These are phyloP conservation scores for Neonothopanus nambi DNA, from an alignment of 1,284 basidiomycete species.

Conservation along the genomic window DNA sequence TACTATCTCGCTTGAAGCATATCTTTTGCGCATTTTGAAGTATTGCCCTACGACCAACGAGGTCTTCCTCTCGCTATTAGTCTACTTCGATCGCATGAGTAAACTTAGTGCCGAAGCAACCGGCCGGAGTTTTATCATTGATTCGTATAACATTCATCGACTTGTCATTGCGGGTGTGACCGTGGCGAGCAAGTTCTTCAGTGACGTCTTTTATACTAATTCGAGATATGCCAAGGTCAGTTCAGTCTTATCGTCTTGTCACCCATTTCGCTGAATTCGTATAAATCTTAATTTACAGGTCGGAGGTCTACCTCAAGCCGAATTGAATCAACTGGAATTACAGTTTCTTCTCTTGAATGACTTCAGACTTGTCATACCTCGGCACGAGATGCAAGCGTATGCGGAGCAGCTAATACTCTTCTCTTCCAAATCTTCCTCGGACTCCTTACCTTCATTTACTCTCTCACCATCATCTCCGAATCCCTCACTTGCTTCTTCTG, in stretches of 20 bases:
- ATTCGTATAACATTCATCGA: constrained; percentile 95
- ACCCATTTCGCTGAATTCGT: constrained; percentile 2
- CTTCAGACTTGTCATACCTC: constrained; percentile 86
- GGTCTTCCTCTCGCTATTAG: constrained; percentile 91
- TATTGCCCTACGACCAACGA: constrained; percentile 99
- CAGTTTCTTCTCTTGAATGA: constrained; percentile 97
- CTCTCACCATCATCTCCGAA: constrained; percentile 5
- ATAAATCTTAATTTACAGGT: constrained; percentile 53
- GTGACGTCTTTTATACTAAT: constrained; percentile 99
- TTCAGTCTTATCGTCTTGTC: constrained; percentile 15
- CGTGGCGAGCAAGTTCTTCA: constrained; percentile 98
- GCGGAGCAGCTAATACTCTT: constrained; percentile 84
- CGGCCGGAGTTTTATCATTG: constrained; percentile 85
- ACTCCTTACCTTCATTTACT: constrained; percentile 9
- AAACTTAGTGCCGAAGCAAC: constrained; percentile 67
- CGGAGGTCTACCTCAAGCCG: constrained; percentile 90
- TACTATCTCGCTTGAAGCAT: constrained; percentile 92
- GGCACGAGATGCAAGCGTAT: constrained; percentile 93
- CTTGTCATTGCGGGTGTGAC: constrained; percentile 97
- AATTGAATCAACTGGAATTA: constrained; percentile 95
- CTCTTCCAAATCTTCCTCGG: constrained; percentile 39
- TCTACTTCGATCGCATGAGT: constrained; percentile 95
- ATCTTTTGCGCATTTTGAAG: constrained; percentile 93
- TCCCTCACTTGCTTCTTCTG: constrained; percentile 10
- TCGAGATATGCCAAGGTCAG: constrained; percentile 96